Evolutionary conservation across 202 grass and related monocot genomes (phyloP).

Genomic region (Eragrostis tef): DNA sequence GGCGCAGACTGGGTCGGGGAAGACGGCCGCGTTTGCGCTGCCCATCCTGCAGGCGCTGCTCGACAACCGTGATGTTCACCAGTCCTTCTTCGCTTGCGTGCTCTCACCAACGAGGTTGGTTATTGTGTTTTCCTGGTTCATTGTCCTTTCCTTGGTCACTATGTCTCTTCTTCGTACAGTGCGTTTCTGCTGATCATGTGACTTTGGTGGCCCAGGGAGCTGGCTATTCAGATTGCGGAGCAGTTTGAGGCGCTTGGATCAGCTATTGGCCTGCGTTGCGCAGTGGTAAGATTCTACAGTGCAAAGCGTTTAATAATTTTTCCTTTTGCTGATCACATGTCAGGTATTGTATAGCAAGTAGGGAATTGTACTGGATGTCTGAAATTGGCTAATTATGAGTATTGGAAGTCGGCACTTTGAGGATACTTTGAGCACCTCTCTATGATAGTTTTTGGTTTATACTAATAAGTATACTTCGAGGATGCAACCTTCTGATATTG

Average conservation of each 20-base stretch:
- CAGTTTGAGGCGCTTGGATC: constrained; percentile 87
- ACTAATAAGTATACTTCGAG: not conserved
- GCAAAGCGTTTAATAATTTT: not conserved
- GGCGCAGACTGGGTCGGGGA: constrained; percentile 85
- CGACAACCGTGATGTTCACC: constrained; percentile 34
- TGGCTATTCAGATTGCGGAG: constrained; percentile 87
- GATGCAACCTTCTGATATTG: not conserved
- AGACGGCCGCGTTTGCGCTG: constrained; percentile 84
- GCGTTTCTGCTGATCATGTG: constrained; percentile 1
- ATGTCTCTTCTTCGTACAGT: not conserved
- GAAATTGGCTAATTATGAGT: not conserved
- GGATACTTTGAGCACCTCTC: not conserved
- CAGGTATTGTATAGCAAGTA: not conserved
- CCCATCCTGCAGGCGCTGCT: constrained; percentile 78
- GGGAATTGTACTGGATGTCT: not conserved
- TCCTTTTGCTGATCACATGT: not conserved
- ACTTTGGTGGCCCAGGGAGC: constrained; percentile 58
- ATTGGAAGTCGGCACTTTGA: too few relatives aligned
- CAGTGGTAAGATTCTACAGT: constrained; percentile 56
- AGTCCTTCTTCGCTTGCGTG: constrained; percentile 79
- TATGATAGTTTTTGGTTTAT: not conserved
- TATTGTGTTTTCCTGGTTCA: not conserved
- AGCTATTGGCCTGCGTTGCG: constrained; percentile 59
- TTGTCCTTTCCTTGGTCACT: not conserved
- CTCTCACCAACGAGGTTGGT: constrained; percentile 79